phyloP scores from a whole-genome alignment of 371 early-diverging fungal genomes.

The Mucor circinelloides region DNA sequence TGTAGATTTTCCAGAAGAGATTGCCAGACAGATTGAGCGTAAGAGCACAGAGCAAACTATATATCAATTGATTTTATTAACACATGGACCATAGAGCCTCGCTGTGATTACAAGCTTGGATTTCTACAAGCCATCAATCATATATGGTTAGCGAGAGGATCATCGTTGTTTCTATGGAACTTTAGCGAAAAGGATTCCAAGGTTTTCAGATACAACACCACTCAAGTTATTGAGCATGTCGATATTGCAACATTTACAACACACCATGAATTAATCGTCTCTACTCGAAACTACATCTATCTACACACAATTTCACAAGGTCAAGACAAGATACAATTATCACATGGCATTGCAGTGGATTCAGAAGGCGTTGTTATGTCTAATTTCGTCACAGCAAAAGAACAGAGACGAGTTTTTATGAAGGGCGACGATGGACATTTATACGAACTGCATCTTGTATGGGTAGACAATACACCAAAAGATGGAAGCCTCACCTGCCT shows the following conservation, averaged over 20 bases:
- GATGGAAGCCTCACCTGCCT: not conserved
- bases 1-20: not conserved
- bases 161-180: constrained; percentile 18
- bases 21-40: not conserved
- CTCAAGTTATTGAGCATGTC: constrained; percentile 12
- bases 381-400: constrained; percentile 31
- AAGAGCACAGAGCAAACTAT: not conserved
- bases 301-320: constrained; percentile 7
- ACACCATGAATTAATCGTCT: constrained; percentile 6
- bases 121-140: constrained; percentile 7
- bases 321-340: not conserved
- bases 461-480: not conserved
- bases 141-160: constrained; percentile 11
- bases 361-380: constrained; percentile 12
- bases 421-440: constrained; percentile 83
- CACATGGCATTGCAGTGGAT: not conserved
- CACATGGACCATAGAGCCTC: not conserved
- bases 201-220: constrained; percentile 15
- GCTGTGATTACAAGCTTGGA: constrained; percentile 12
- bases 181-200: not conserved
- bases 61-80: too few species aligned
- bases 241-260: constrained; percentile 1
- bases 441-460: constrained; percentile 68
- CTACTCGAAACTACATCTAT: constrained; percentile 12
- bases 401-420: constrained; percentile 80